phyloP scores from a whole-genome alignment of 1,284 basidiomycete genomes.

The Phaffia rhodozyma region DNA sequence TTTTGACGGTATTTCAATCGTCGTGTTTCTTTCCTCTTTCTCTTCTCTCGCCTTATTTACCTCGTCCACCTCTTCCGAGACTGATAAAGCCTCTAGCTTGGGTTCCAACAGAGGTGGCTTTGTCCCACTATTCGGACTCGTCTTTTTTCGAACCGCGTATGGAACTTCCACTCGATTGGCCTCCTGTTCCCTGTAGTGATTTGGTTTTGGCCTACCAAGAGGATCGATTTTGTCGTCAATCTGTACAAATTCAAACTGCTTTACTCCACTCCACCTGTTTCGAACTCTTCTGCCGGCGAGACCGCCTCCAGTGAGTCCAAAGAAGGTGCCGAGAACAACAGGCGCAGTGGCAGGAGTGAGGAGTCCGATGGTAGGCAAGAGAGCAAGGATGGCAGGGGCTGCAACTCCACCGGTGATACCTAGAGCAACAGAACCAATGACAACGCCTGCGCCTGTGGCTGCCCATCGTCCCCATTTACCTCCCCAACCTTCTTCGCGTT shows the following conservation, averaged over 20 bases:
- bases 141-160: slow-evolving; percentile 19
- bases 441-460: slow-evolving; percentile 41
- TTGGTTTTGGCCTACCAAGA: slow-evolving; percentile 3
- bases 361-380: slow-evolving; percentile 34
- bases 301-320: slow-evolving; percentile 42
- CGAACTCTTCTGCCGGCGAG: slow-evolving; percentile 40
- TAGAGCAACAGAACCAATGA: slow-evolving; percentile 37
- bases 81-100: slow-evolving; percentile 15
- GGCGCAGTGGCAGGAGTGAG: slow-evolving; percentile 38
- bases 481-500: slow-evolving; percentile 38
- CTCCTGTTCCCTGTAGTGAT: slow-evolving; percentile 25
- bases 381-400: slow-evolving; percentile 41
- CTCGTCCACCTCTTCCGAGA: slow-evolving; percentile 13
- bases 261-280: slow-evolving; percentile 42
- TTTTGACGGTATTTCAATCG: neutral
- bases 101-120: neutral
- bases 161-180: slow-evolving; percentile 18
- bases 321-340: slow-evolving; percentile 40
- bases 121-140: slow-evolving; percentile 4
- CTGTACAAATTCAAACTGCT: slow-evolving; percentile 40
- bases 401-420: slow-evolving; percentile 44
- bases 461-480: slow-evolving; percentile 36
- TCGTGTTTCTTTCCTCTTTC: neutral
- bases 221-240: slow-evolving; percentile 30
- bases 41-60: slow-evolving; percentile 3